phyloP scores from a whole-genome alignment of 768 basidiomycete species.

The Agaricus blazei region DNA sequence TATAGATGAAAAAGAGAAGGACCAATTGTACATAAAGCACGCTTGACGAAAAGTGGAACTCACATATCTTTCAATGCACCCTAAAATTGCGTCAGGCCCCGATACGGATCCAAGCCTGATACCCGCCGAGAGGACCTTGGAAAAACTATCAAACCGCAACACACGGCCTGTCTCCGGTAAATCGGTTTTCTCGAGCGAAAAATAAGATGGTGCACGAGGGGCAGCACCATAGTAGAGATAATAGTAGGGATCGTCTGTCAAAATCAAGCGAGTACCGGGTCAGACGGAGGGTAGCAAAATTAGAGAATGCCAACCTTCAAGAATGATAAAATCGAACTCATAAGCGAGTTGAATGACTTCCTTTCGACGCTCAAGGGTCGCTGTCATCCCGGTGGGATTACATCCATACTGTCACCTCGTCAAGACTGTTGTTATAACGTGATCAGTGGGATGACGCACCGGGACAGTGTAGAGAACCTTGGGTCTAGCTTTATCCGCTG shows the following conservation, averaged over 20 bases:
- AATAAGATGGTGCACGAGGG: slow-evolving; percentile 72
- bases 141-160: slow-evolving; percentile 84
- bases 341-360: slow-evolving; percentile 68
- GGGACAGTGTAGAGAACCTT: slow-evolving; percentile 80
- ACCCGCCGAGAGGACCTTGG: slow-evolving; percentile 75
- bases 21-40: background rate
- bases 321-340: slow-evolving; percentile 72
- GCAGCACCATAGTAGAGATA: slow-evolving; percentile 69
- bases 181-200: slow-evolving; percentile 67
- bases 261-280: background rate
- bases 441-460: slow-evolving; percentile 29
- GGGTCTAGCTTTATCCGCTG: slow-evolving; percentile 62
- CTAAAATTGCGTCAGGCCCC: slow-evolving; percentile 63
- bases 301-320: slow-evolving; percentile 58
- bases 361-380: slow-evolving; percentile 61
- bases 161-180: slow-evolving; percentile 66
- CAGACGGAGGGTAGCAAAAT: background rate
- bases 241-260: slow-evolving; percentile 74
- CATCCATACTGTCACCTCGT: slow-evolving; percentile 57
- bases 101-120: slow-evolving; percentile 79
- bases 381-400: slow-evolving; percentile 83
- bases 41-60: slow-evolving; percentile 18
- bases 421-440: background rate
- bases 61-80: slow-evolving; percentile 69
- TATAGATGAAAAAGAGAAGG: background rate